Percentiles rank a stretch among this genome's conserved stretches.
Conservation (phyloP, 208 protist species). For the Wallacemonas sp. region DNA sequence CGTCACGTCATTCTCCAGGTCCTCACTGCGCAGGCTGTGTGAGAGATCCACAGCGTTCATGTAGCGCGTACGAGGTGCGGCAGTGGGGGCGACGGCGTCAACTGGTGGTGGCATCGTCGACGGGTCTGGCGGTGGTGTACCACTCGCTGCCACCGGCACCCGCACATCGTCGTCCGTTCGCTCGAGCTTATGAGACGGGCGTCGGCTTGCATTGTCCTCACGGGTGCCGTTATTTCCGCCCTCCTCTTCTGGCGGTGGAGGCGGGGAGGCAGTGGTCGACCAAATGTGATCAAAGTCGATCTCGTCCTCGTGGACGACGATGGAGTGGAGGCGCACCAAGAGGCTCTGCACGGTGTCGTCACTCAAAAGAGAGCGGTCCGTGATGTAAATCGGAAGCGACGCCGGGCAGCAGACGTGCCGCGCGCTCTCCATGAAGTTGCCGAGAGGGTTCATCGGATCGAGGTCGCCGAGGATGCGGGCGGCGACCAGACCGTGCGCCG, state of each 20-base stretch:
- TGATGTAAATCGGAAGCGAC: constrained; percentile 6
- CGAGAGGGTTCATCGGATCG: constrained; percentile 8
- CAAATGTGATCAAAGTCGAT: too few species aligned
- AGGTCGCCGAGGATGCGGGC: constrained; percentile 8
- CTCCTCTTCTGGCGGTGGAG: too few species aligned
- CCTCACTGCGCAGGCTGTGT: constrained; percentile 3
- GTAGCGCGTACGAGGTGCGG: background rate
- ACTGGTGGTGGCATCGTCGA: background rate
- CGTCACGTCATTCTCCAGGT: constrained; percentile 13
- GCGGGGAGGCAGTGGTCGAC: too few species aligned
- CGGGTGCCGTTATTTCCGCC: too few species aligned
- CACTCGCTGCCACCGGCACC: too few species aligned
- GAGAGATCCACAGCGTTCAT: background rate
- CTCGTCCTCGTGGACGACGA: background rate
- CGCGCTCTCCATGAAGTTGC: constrained; percentile 13
- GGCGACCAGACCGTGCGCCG: background rate
- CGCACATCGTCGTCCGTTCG: too few species aligned
- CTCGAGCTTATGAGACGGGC: too few species aligned
- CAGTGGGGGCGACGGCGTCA: background rate
- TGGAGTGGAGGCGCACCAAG: constrained; percentile 1
- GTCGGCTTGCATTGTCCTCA: too few species aligned
- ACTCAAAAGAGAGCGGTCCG: background rate
- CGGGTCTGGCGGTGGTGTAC: too few species aligned
- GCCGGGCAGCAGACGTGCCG: constrained; percentile 7
- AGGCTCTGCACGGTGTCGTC: background rate